Evolutionary conservation across 108 stramenopile genomes (phyloP), one percentile per base, ranked within the genome.

Genomic region (Cyclotella atomus): DNA sequence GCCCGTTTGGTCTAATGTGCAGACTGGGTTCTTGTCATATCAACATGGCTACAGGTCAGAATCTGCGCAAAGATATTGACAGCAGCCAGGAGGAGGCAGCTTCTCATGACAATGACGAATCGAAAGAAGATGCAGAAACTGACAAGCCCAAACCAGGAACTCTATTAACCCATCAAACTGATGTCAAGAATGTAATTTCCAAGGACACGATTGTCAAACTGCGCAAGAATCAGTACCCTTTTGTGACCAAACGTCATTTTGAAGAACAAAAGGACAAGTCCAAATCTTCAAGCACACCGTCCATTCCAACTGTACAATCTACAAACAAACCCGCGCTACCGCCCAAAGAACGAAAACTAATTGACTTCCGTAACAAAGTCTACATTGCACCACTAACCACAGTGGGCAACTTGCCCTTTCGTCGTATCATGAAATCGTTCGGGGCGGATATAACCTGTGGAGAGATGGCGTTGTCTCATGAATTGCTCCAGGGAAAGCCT

Each of bases 401-500:
- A 0, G 97, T 99, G 2, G 99, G 99, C 2, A 99, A 99, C 73
- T 76, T 99, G 0, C 99, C 99, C 0, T 99, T 97, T 81, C 97
- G 99, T 30, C 84, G 97, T 17, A 84, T 99, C 44, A 91, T 98
- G 94, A 98, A 97, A 76, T 72, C 84, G 15, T 91, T 83, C 70
- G 98, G 97, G 14, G 99, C 99, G 19, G 99, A 99, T 75, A 98
- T 99, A 64, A 99, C 99, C 7, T 98, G 97, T 71, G 97, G 97
- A 7, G 99, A 99, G 74, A 99, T 99, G 99, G 97, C 98, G 0
- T 84, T 99, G 28, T 83, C 85, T 9, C 82, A 92, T 28, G 83
- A 90, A 65, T 59, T 99, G 10, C 79, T 97, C 38, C 71, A 89
- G 57, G 98, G 99, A 0, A 87, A 96, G 41, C 60, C 86, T 7